These are phyloP conservation scores for Leonotis leonurus DNA, from an alignment of 257 asterid species.

Conservation along the genomic window DNA sequence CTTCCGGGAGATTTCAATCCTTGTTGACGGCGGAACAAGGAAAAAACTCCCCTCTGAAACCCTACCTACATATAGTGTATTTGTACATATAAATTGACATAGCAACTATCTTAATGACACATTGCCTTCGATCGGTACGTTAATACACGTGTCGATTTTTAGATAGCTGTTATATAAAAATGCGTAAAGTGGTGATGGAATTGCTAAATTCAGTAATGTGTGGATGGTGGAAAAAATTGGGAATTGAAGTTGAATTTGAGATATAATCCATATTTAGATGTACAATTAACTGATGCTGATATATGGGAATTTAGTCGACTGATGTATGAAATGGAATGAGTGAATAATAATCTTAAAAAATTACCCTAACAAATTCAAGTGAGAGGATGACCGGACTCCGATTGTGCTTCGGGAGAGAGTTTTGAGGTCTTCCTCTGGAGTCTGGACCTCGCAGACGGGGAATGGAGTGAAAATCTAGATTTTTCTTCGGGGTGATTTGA, in stretches of 20 bases:
- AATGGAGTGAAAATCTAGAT: no score
- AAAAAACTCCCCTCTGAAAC: not conserved
- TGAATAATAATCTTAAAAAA: not conserved
- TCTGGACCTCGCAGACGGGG: no score
- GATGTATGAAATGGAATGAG: not conserved
- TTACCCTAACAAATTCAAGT: not conserved
- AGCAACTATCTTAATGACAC: no score
- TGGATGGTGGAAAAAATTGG: not conserved
- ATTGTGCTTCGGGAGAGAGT: not conserved
- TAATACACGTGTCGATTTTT: no score
- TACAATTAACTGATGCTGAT: not conserved
- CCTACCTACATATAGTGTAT: no score
- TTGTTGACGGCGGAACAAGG: not conserved
- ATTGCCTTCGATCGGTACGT: no score
- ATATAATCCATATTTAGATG: not conserved
- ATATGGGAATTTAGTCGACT: not conserved
- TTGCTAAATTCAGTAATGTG: not conserved
- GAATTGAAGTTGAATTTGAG: not conserved
- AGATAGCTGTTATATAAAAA: no score
- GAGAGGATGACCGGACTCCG: not conserved
- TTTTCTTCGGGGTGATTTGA: not conserved
- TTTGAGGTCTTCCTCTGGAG: not conserved
- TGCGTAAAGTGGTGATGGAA: not conserved
- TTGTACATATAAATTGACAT: no score
- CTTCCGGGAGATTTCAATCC: not conserved